Evolutionary conservation across 768 basidiomycete genomes (phyloP).

Genomic region (Kwoniella dendrophila): DNA sequence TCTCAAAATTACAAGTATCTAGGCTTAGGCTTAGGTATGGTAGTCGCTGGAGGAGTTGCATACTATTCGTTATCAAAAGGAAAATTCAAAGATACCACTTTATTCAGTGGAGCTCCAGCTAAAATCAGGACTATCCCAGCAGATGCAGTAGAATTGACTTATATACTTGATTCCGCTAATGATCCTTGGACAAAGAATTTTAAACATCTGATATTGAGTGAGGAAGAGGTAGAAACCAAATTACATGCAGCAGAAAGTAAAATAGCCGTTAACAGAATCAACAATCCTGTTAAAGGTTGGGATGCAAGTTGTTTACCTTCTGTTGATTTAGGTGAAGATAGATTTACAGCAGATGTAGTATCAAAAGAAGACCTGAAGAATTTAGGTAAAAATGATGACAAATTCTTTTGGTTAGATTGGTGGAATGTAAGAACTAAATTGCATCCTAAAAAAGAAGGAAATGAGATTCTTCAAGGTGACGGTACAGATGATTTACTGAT

Average conservation of each 20-base stretch:
- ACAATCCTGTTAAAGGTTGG: constrained; percentile 1
- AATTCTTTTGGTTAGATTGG: constrained; percentile 3
- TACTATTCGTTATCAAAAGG: not conserved
- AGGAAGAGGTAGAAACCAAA: constrained; percentile 6
- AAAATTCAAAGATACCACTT: constrained; percentile 3
- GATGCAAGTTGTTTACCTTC: constrained; percentile 1
- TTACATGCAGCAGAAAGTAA: not conserved
- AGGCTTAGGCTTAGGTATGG: not conserved
- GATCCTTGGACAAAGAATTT: not conserved
- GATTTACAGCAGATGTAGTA: constrained; percentile 4
- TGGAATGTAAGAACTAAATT: constrained; percentile 7
- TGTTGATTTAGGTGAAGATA: constrained; percentile 1
- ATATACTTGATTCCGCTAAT: constrained; percentile 1
- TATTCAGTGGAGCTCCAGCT: not conserved
- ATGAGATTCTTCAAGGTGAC: not conserved
- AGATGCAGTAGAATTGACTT: constrained; percentile 8
- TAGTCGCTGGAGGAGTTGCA: not conserved
- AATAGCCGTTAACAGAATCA: not conserved
- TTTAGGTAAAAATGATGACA: not conserved
- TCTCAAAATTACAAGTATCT: not conserved
- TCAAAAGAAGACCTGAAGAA: not conserved
- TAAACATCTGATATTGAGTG: not conserved
- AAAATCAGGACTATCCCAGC: constrained; percentile 9
- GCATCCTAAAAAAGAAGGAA: constrained; percentile 3
- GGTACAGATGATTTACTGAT: constrained; percentile 65